Percentiles rank a stretch among this genome's conserved stretches.
These are phyloP conservation scores for Petunia axillaris DNA, from an alignment of 257 asterid species.

Conservation along the genomic window DNA sequence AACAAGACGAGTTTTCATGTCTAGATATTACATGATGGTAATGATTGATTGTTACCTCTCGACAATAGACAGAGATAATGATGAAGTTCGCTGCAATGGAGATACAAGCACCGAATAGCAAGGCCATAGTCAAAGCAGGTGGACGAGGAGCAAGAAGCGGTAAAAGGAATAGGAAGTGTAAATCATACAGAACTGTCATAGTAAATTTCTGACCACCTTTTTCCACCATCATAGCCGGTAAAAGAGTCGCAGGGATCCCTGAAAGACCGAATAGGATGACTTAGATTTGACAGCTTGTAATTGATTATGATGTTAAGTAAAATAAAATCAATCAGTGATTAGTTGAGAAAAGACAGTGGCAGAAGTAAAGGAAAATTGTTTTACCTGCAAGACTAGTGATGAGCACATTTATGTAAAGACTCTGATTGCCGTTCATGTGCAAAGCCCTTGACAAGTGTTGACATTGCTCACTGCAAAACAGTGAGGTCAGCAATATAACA, in stretches of 20 bases:
- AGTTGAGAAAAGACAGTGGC: too few species aligned
- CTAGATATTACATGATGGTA: not conserved
- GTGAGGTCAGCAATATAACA: conserved; percentile 74
- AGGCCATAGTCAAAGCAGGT: conserved; percentile 40
- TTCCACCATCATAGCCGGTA: conserved; percentile 68
- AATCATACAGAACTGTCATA: conserved; percentile 56
- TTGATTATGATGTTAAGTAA: too few species aligned
- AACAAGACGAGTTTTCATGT: not conserved
- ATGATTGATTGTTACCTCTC: conserved; percentile 54
- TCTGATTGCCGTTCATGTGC: conserved; percentile 33
- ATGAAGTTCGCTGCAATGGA: conserved; percentile 58
- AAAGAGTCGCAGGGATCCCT: conserved; percentile 78
- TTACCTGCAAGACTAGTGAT: conserved; percentile 79
- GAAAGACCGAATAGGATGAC: conserved; percentile 32
- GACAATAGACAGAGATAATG: conserved; percentile 57
- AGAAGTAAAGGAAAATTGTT: not conserved
- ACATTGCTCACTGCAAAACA: conserved; percentile 49
- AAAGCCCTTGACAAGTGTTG: conserved; percentile 37
- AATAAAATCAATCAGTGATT: too few species aligned
- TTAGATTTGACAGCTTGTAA: not conserved
- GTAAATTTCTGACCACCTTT: conserved; percentile 68
- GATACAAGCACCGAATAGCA: conserved; percentile 74
- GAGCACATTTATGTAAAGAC: conserved; percentile 63
- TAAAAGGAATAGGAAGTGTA: conserved; percentile 48
- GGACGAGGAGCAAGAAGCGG: conserved; percentile 56